Evolutionary conservation across 257 asterid genomes (phyloP), one percentile per base, ranked within the genome.

Genomic region (Hygrophila difformis): DNA sequence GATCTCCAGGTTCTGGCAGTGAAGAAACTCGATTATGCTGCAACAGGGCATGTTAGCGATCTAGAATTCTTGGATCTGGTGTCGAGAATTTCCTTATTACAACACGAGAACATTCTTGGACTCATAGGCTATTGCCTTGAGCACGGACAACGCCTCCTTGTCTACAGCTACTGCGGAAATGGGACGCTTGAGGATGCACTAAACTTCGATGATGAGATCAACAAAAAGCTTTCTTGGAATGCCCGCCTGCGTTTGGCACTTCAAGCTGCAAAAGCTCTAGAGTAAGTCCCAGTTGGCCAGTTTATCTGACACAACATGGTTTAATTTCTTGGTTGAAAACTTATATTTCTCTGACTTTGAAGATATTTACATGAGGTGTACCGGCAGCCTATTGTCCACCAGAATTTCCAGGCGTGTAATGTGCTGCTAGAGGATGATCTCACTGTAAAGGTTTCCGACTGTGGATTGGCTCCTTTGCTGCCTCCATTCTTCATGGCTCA

Each of bases 311-410:
- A 13, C n/a, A n/a, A n/a, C n/a, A n/a, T n/a, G n/a, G n/a, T n/a
- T n/a, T n/a, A n/a, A n/a, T n/a, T n/a, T n/a, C n/a, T n/a, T n/a
- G n/a, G n/a, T n/a, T n/a, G n/a, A n/a, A n/a, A n/a, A n/a, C n/a
- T n/a, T n/a, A n/a, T n/a, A n/a, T n/a, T n/a, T n/a, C n/a, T n/a
- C n/a, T n/a, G n/a, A n/a, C n/a, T 59, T 45, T 19, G 45, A 53
- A 89, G 98, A 84, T 85, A 85, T 65, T 68, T 89, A 78, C 98
- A 89, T 13, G 98, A 89, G 70, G 74, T 51, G 42, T 68, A 78
- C 52, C 78, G 61, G 60, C 98, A 87, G 20, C 80, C 87, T 18
- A 29, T 82, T 24, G 67, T 71, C 51, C 96, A 89, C 81, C 77
- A 45, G 70, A 89, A 82, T 66, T 85, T 89, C 75, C 80, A 72